A percentile compares a stretch with the other conserved stretches of the same genome.
phyloP scores from a whole-genome alignment of 2,329 filamentous ascomycete genomes.

The Chaetomium olivaceum region DNA sequence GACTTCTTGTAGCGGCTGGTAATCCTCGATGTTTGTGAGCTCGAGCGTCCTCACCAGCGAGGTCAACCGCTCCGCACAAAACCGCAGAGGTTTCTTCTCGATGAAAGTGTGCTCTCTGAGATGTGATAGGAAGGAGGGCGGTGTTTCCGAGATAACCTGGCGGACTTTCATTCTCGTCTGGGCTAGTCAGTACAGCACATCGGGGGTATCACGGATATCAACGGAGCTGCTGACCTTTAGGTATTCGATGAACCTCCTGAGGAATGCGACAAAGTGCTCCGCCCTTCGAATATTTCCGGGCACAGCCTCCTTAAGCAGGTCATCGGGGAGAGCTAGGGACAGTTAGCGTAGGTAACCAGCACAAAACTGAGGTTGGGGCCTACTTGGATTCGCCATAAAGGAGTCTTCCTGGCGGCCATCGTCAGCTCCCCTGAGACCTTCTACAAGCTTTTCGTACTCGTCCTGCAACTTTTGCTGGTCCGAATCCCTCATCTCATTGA shows the following conservation, averaged over 20 bases:
- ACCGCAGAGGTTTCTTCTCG: slow-evolving; percentile 89
- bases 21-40: slow-evolving; percentile 96
- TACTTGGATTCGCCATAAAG: slow-evolving; percentile 90
- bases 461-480: slow-evolving; percentile 92
- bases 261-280: slow-evolving; percentile 91
- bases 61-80: slow-evolving; percentile 91
- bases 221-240: slow-evolving; percentile 59
- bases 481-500: slow-evolving; percentile 91
- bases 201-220: neutral
- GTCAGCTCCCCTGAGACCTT: slow-evolving; percentile 84
- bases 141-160: slow-evolving; percentile 95
- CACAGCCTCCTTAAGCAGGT: slow-evolving; percentile 91
- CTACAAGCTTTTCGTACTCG: slow-evolving; percentile 93
- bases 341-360: slow-evolving; percentile 26
- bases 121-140: slow-evolving; percentile 88
- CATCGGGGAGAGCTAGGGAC: slow-evolving; percentile 74
- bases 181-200: slow-evolving; percentile 4
- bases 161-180: slow-evolving; percentile 96
- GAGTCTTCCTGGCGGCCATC: slow-evolving; percentile 90
- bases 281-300: slow-evolving; percentile 94
- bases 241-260: slow-evolving; percentile 97
- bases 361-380: slow-evolving; percentile 5
- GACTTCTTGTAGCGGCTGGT: slow-evolving; percentile 93
- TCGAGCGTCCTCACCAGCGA: slow-evolving; percentile 94
- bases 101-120: slow-evolving; percentile 96